Evolutionary conservation across 2,329 filamentous ascomycete species (phyloP).

Genomic region (Arachnopeziza araneosa): DNA sequence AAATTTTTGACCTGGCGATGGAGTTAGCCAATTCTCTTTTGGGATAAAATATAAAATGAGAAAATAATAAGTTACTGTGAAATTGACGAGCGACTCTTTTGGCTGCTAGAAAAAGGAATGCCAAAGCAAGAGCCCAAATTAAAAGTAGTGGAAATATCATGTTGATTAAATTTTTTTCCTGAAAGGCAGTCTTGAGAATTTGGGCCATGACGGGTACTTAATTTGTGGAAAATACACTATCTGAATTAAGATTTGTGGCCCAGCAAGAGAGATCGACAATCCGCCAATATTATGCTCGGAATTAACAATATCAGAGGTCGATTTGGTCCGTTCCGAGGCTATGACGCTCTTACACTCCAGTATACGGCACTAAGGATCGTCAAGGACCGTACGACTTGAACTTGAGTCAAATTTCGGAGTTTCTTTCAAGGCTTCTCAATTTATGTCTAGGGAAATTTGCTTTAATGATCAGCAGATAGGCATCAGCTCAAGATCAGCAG

Average conservation of each 20-base stretch:
- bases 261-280: not conserved
- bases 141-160: not conserved
- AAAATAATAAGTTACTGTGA: not conserved
- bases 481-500: too few relatives aligned
- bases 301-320: not conserved
- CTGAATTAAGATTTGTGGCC: not conserved
- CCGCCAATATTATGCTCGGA: not conserved
- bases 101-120: not conserved
- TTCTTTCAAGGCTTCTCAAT: too few relatives aligned
- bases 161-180: not conserved
- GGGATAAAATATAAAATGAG: not conserved
- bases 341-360: too few relatives aligned
- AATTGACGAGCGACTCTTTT: not conserved
- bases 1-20: not conserved
- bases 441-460: too few relatives aligned
- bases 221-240: not conserved
- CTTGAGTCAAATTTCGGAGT: too few relatives aligned
- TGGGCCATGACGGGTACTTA: too few relatives aligned
- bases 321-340: too few relatives aligned
- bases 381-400: too few relatives aligned
- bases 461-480: not conserved
- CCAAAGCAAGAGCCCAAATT: not conserved
- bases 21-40: not conserved
- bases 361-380: too few relatives aligned
- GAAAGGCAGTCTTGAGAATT: too few relatives aligned